These are phyloP conservation scores for Didymella glomerata DNA, from an alignment of 2,329 filamentous ascomycete genomes.

Conservation along the genomic window DNA sequence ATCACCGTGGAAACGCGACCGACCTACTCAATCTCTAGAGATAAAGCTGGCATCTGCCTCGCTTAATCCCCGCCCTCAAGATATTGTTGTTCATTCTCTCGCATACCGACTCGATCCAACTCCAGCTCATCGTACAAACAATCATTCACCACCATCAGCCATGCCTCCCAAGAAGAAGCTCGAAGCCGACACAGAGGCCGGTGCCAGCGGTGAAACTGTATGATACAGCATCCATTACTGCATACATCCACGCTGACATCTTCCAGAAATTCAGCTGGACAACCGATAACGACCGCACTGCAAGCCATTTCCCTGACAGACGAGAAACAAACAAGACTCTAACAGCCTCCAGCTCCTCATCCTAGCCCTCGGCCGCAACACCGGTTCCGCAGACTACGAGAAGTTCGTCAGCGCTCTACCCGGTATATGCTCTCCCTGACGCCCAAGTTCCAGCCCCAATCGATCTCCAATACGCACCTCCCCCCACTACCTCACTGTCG, in stretches of 20 bases:
- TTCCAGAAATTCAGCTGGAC: slow-evolving; percentile 3
- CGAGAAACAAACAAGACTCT: neutral
- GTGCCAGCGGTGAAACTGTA: neutral
- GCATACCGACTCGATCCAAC: too few relatives aligned
- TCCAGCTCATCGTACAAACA: too few relatives aligned
- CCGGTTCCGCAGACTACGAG: neutral
- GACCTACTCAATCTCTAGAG: too few relatives aligned
- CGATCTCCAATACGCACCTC: too few relatives aligned
- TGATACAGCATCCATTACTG: too few relatives aligned
- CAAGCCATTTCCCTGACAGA: neutral
- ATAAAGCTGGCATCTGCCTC: neutral
- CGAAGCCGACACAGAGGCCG: neutral
- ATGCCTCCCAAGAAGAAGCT: neutral
- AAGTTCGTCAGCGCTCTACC: neutral
- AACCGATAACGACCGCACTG: neutral
- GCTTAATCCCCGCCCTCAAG: too few relatives aligned
- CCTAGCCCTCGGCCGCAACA: neutral
- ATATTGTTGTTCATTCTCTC: too few relatives aligned
- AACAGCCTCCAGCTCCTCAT: neutral
- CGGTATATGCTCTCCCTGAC: neutral
- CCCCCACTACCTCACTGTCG: too few relatives aligned
- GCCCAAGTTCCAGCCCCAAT: too few relatives aligned
- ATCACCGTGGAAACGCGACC: neutral
- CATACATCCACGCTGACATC: neutral
- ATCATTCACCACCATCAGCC: too few relatives aligned